phyloP scores from a whole-genome alignment of 176 grass and related monocot species.

The Pontederia crassipes region DNA sequence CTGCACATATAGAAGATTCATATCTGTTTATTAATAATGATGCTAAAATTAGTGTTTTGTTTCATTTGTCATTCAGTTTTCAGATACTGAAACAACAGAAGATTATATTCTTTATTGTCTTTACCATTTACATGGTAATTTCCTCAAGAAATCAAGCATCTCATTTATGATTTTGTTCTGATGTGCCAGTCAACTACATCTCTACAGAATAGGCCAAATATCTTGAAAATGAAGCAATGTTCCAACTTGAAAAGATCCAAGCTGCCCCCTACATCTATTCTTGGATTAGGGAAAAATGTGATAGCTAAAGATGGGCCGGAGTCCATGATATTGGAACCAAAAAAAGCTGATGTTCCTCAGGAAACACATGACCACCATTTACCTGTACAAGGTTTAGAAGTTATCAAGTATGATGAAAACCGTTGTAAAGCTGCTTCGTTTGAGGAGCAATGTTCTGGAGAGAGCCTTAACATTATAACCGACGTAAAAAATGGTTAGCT shows the following conservation, averaged over 20 bases:
- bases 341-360: conserved; percentile 11
- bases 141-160: no score
- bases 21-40: background rate
- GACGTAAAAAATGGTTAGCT: background rate
- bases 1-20: no score
- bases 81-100: no score
- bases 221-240: conserved; percentile 21
- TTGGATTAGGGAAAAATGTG: conserved; percentile 23
- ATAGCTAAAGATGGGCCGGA: conserved; percentile 20
- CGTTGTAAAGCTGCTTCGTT: conserved; percentile 13
- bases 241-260: conserved; percentile 29
- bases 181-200: conserved; percentile 20
- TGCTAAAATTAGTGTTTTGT: no score
- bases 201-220: conserved; percentile 10
- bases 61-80: no score
- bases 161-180: background rate
- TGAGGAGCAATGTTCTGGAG: conserved; percentile 13
- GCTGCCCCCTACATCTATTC: background rate
- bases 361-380: conserved; percentile 12
- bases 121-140: no score
- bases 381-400: conserved; percentile 12
- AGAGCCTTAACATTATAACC: conserved; percentile 5
- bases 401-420: conserved; percentile 8
- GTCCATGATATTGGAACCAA: conserved; percentile 9
- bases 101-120: no score